phyloP scores from a whole-genome alignment of 306 rosid genomes.

The Gastrolobium villosum region DNA sequence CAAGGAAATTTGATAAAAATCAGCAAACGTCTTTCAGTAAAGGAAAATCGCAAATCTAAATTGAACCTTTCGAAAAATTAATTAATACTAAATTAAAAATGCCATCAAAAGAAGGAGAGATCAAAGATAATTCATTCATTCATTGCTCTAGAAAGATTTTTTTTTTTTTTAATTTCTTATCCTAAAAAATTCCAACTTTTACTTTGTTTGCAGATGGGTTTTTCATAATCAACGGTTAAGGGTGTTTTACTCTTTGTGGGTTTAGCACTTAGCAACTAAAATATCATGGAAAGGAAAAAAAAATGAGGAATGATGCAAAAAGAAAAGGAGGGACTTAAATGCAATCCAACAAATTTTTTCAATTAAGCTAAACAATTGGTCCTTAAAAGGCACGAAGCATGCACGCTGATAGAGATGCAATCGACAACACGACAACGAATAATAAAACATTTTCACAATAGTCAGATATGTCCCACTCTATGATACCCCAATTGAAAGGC shows the following conservation, averaged over 20 bases:
- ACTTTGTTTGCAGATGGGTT: constrained; percentile 48
- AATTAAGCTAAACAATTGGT: constrained; percentile 58
- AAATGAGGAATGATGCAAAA: constrained; percentile 45
- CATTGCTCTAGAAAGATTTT: constrained; percentile 39
- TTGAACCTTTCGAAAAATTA: constrained; percentile 58
- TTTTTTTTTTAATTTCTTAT: constrained; percentile 30
- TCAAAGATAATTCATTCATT: constrained; percentile 54
- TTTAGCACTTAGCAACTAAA: constrained; percentile 14
- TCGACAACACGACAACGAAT: constrained; percentile 54
- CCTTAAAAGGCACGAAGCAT: constrained; percentile 48
- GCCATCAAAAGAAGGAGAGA: constrained; percentile 64
- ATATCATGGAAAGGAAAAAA: constrained; percentile 44
- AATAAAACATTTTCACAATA: constrained; percentile 40
- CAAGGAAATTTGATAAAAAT: constrained; percentile 49
- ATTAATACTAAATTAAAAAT: constrained; percentile 32
- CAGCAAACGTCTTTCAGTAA: constrained; percentile 52
- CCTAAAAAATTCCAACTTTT: constrained; percentile 41
- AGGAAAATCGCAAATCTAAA: constrained; percentile 56
- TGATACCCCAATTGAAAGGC: constrained; percentile 45
- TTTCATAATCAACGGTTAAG: constrained; percentile 61
- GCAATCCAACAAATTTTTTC: constrained; percentile 49
- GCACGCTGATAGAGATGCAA: constrained; percentile 47
- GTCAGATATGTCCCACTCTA: constrained; percentile 42
- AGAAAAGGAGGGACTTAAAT: constrained; percentile 46
- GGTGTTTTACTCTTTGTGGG: constrained; percentile 43